Evolutionary conservation across 805 yeast species (phyloP), one percentile per base, ranked within the genome.

Genomic region (Saturnispora diversa): DNA sequence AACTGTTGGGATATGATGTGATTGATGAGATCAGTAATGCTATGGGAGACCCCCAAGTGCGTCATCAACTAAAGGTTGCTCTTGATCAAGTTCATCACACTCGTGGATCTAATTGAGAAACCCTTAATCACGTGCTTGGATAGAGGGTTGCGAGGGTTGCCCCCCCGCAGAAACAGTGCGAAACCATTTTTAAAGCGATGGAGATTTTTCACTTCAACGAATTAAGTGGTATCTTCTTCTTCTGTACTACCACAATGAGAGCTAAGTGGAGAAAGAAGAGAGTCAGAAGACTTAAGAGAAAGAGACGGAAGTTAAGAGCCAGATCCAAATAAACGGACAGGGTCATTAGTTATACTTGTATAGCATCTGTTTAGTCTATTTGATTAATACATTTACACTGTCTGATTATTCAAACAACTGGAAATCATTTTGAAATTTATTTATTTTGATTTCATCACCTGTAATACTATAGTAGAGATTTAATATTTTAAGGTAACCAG

Each of bases 231-330:
- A 19, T 39, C 22, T 39, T 27, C 27, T 39, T 33, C 15, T 26
- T 19, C 26, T 23, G 23, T 23, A 42, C 34, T 21, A 48, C n/a
- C 64, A 62, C 65, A 63, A 84, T 84, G 94, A 83, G 94, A 81
- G 80, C 84, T 75, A 88, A 88, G 84, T 88, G 97, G 97, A 90
- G 96, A 84, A 90, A 90, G 84, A 90, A 90, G 95, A 90, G 97
- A 88, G 94, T 84, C 74, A 88, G 97, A 85, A 86, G 97, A 85
- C 84, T 90, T 70, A 90, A 90, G 85, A 86, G 97, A 80, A 90
- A 90, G 95, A 85, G 97, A 84, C 96, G 97, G 97, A 90, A 90
- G 95, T 96, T 90, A 66, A 86, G 97, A 85, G 97, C 97, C 75
- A 87, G 97, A 85, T 85, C 95, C 79, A 84, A 84, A 81, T 84